Evolutionary conservation across 805 yeast species (phyloP).

Genomic region (Candida insectorum): DNA sequence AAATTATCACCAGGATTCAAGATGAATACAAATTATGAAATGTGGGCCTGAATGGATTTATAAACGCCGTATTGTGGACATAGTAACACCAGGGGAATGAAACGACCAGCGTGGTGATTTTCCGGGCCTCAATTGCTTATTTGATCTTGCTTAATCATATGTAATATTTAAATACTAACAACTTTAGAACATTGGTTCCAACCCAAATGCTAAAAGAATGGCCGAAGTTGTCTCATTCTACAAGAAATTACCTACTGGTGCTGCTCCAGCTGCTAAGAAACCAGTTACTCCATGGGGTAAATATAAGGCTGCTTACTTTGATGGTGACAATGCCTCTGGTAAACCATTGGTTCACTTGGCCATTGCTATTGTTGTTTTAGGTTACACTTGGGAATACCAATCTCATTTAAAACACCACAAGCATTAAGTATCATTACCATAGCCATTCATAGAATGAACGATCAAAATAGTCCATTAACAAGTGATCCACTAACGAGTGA

Average conservation of each 20-base stretch:
- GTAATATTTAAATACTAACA: too few species aligned
- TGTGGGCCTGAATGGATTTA: too few species aligned
- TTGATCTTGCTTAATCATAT: too few species aligned
- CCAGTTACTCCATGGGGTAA: constrained; percentile 62
- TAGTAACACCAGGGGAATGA: too few species aligned
- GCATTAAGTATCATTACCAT: constrained; percentile 15
- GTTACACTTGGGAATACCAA: constrained; percentile 91
- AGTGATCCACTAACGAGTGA: too few species aligned
- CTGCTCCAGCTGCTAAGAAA: constrained; percentile 73
- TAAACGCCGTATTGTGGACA: too few species aligned
- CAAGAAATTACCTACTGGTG: constrained; percentile 93
- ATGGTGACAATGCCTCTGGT: constrained; percentile 80
- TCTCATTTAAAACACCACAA: constrained; percentile 64
- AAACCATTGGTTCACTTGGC: constrained; percentile 80
- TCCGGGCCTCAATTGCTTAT: too few species aligned
- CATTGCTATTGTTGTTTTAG: constrained; percentile 62
- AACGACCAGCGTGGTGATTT: too few species aligned
- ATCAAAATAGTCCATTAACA: too few species aligned
- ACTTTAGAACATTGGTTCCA: constrained; percentile 89
- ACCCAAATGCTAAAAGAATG: constrained; percentile 97
- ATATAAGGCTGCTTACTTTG: constrained; percentile 84
- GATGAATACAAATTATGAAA: too few species aligned
- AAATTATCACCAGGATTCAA: too few species aligned
- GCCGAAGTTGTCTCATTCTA: constrained; percentile 92
- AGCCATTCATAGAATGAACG: too few species aligned